Evolutionary conservation across 2,329 filamentous ascomycete species (phyloP), one percentile per base, ranked within the genome.

Genomic region (Phialophora macrospora): DNA sequence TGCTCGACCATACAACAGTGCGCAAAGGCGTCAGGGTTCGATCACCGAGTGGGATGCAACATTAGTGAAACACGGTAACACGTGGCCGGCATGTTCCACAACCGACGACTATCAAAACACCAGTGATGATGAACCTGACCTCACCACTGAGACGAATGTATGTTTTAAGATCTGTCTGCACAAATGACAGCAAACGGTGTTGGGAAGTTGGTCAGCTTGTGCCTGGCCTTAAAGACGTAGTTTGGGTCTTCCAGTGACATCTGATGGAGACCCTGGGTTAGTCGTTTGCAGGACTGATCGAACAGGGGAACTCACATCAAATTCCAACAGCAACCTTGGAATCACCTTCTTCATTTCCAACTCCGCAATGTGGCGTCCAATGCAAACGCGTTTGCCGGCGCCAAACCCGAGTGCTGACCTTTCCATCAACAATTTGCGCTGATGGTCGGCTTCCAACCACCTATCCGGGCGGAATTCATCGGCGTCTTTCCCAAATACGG

Each of bases 351-450:
- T 70, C 58, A 73, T 64, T 57, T 73, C 72, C 44, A 73, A 44
- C 26, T 71, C 60, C 17, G 71, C 70, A 59, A 73, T 64, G 14
- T 63, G 54, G n/a, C 57, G 60, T 12, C 67, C 67, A 2, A 67
- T 32, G 32, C 67, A 69, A 28, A 65, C 38, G 24, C 67, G 67
- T 24, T 60, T 64, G 20, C 67, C 67, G 3, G 61, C 64, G 7
- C 64, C 64, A 41, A 69, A 69, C 0, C 81, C 78, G 52, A 85
- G 79, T 63, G 77, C 78, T 66, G 79, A 89, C 1, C 77, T 55
- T 26, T 69, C 67, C 67, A 69, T 69, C 44, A 28, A 4, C 17
- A 32, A 14, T 17, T 26, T 49, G 24, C 59, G 51, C 49, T 49
- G 60, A 20, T 32, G 61, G 41, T 62, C 34, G 12, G 30, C 55